phyloP scores from a whole-genome alignment of 2,329 filamentous ascomycete species.

The Lanzia echinophila region DNA sequence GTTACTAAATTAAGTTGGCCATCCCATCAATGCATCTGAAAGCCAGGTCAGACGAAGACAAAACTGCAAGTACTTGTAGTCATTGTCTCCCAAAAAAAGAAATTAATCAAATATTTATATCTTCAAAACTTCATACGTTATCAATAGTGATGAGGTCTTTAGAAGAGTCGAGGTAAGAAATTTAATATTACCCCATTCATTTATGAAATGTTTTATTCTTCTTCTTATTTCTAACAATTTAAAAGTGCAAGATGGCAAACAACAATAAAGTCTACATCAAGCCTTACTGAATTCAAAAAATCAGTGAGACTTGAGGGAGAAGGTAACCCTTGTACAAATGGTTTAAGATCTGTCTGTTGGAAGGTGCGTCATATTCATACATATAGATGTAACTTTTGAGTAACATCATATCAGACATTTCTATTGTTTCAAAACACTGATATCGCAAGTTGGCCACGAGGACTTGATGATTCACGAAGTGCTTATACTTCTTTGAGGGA shows the following conservation, averaged over 20 bases:
- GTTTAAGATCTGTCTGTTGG: constrained; percentile 85
- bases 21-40: no score
- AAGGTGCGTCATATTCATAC: constrained; percentile 50
- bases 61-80: no score
- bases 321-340: constrained; percentile 58
- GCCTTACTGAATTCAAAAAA: constrained; percentile 54
- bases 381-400: constrained; percentile 1
- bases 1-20: no score
- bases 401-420: constrained; percentile 53
- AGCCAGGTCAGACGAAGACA: no score
- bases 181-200: no score
- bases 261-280: constrained; percentile 51
- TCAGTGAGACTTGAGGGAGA: constrained; percentile 56
- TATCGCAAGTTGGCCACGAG: constrained; percentile 59
- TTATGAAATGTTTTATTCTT: background rate
- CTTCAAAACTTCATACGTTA: background rate
- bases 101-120: no score
- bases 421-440: constrained; percentile 67
- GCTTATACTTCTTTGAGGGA: constrained; percentile 67
- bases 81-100: no score
- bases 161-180: constrained; percentile 44
- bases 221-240: constrained; percentile 2
- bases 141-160: constrained; percentile 44
- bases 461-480: constrained; percentile 60
- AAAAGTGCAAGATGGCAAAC: constrained; percentile 60